phyloP scores from a whole-genome alignment of 1,284 basidiomycete species.

The Takashimella koratensis region DNA sequence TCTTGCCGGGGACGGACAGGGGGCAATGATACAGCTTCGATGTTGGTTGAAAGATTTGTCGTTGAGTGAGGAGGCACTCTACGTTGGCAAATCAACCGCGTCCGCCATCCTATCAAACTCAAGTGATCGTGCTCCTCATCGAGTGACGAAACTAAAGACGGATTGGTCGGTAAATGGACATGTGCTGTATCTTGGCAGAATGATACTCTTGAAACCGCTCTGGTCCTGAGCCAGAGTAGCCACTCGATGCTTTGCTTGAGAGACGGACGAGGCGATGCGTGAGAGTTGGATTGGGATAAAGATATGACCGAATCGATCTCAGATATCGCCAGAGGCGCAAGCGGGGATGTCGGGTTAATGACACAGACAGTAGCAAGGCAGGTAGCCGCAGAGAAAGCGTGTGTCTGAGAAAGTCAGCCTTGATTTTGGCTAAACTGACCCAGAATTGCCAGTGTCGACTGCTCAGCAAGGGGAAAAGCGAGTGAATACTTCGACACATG shows the following conservation, averaged over 20 bases:
- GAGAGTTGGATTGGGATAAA: conserved; percentile 17
- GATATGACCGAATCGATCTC: conserved; percentile 21
- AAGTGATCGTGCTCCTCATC: conserved; percentile 15
- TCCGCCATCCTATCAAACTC: conserved; percentile 27
- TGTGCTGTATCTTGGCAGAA: background rate
- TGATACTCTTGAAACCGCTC: conserved; percentile 8
- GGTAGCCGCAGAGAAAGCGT: conserved; percentile 31
- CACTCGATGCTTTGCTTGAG: conserved; percentile 26
- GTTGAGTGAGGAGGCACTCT: background rate
- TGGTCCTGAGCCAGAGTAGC: conserved; percentile 17
- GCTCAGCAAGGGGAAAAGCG: conserved; percentile 22
- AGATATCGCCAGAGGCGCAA: conserved; percentile 22
- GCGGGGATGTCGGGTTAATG: conserved; percentile 18
- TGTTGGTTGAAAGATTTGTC: background rate
- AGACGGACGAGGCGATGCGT: conserved; percentile 8
- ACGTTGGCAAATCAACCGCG: conserved; percentile 18
- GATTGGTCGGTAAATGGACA: background rate
- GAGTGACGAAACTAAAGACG: background rate
- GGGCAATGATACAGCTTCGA: background rate
- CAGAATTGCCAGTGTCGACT: conserved; percentile 29
- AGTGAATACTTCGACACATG: conserved; percentile 24
- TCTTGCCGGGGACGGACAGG: background rate
- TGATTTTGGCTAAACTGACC: conserved; percentile 7
- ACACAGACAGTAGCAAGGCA: conserved; percentile 31
- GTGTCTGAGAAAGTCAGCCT: too few relatives aligned